These are phyloP conservation scores for Apiotrichum akiyoshidainum DNA, from an alignment of 1,284 basidiomycete species.

Conservation along the genomic window DNA sequence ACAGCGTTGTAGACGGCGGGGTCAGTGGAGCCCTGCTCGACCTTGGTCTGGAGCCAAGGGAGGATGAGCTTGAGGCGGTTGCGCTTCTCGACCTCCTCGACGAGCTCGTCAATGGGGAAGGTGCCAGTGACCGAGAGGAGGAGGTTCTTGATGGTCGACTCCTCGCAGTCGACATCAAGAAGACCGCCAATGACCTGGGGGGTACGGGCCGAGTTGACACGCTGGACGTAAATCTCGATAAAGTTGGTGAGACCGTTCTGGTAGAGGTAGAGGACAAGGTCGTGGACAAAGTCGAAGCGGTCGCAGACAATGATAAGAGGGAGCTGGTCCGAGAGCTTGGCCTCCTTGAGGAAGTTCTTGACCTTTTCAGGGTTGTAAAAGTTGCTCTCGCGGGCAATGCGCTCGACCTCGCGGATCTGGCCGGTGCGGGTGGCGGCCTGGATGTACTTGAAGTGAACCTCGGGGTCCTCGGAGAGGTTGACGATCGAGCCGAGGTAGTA, in stretches of 20 bases:
- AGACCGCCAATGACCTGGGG: slow-evolving; percentile 98
- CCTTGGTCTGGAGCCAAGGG: slow-evolving; percentile 92
- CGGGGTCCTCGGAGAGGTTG: slow-evolving; percentile 91
- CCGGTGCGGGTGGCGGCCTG: slow-evolving; percentile 98
- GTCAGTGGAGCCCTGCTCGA: slow-evolving; percentile 89
- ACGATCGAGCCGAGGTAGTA: slow-evolving; percentile 97
- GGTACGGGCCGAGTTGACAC: slow-evolving; percentile 93
- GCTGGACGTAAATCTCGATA: slow-evolving; percentile 98
- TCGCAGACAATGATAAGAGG: slow-evolving; percentile 99
- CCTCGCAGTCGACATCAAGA: slow-evolving; percentile 97
- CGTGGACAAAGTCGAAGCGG: slow-evolving; percentile 99
- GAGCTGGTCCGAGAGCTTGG: slow-evolving; percentile 92
- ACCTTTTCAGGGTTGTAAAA: slow-evolving; percentile 99
- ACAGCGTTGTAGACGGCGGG: slow-evolving; percentile 92
- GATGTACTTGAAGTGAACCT: slow-evolving; percentile 99
- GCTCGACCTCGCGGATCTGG: slow-evolving; percentile 97
- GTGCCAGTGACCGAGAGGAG: slow-evolving; percentile 92
- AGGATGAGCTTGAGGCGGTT: slow-evolving; percentile 95
- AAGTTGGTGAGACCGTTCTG: slow-evolving; percentile 96
- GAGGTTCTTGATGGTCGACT: slow-evolving; percentile 90
- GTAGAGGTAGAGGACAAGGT: slow-evolving; percentile 97
- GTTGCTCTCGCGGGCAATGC: slow-evolving; percentile 96
- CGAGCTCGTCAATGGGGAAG: slow-evolving; percentile 96
- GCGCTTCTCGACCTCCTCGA: slow-evolving; percentile 93
- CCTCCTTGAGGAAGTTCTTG: slow-evolving; percentile 99